A percentile compares a stretch with the other conserved stretches of the same genome.
phyloP scores from a whole-genome alignment of 768 basidiomycete species.

The Tylopilus subfusipes region DNA sequence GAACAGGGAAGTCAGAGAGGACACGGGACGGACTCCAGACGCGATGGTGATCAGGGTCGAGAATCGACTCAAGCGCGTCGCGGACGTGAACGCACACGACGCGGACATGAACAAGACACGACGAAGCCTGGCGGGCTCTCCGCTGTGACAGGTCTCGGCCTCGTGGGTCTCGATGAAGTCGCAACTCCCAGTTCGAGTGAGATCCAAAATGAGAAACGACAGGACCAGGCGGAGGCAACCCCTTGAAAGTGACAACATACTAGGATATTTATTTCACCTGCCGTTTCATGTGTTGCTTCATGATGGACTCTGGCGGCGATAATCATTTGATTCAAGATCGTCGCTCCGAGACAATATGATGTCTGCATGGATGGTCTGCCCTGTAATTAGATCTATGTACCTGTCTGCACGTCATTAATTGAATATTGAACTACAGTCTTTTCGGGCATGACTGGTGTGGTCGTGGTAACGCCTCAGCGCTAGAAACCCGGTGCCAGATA shows the following conservation, averaged over 20 bases:
- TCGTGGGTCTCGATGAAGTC: constrained; percentile 22
- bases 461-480: neutral
- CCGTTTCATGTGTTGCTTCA: neutral
- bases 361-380: neutral
- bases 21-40: neutral
- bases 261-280: no score
- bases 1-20: constrained; percentile 7
- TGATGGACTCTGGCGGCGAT: neutral
- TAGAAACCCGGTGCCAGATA: no score
- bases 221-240: neutral
- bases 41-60: neutral
- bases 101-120: neutral
- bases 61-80: constrained; percentile 2
- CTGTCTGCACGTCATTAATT: no score
- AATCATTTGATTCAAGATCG: neutral
- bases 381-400: neutral
- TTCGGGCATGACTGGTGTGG: no score
- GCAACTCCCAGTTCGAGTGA: constrained; percentile 13
- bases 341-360: neutral
- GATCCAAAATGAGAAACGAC: constrained; percentile 10
- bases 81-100: constrained; percentile 12
- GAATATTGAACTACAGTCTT: neutral
- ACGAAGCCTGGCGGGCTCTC: constrained; percentile 19
- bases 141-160: constrained; percentile 28
- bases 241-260: neutral